Evolutionary conservation across 1,284 basidiomycete species (phyloP).

Genomic region (Naganishia sp.): DNA sequence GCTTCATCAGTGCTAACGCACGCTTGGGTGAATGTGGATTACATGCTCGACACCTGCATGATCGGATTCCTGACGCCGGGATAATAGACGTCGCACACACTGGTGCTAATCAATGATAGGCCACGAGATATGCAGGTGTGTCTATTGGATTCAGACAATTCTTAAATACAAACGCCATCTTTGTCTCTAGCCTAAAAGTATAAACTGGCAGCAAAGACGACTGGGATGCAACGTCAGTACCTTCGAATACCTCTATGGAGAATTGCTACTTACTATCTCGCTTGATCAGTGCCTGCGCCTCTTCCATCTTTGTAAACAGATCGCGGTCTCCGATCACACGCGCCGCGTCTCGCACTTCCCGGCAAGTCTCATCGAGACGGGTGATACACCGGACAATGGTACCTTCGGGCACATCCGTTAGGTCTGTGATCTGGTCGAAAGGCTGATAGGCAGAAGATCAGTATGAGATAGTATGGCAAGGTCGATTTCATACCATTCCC

Average conservation of each 20-base stretch:
- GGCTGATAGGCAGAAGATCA: constrained; percentile 60
- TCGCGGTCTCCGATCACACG: constrained; percentile 95
- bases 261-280: constrained; percentile 81
- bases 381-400: constrained; percentile 97
- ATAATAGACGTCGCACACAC: not conserved
- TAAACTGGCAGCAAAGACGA: constrained; percentile 47
- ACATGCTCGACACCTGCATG: constrained; percentile 87
- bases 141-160: not conserved
- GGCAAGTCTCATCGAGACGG: constrained; percentile 91
- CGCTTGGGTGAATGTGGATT: constrained; percentile 91
- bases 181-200: constrained; percentile 7
- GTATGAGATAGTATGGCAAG: not conserved
- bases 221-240: constrained; percentile 29
- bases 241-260: not conserved
- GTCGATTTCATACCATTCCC: constrained; percentile 72
- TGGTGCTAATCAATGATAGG: not conserved
- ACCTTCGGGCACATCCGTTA: constrained; percentile 96
- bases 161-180: not conserved
- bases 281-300: constrained; percentile 87
- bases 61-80: constrained; percentile 61
- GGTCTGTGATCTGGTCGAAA: constrained; percentile 86
- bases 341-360: constrained; percentile 95
- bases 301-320: constrained; percentile 97
- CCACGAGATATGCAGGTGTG: not conserved
- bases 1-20: constrained; percentile 59